A percentile compares a stretch with the other conserved stretches of the same genome.
Evolutionary conservation across 495 filamentous ascomycete species (phyloP).

Genomic region (Barbatosphaeria neglecta): DNA sequence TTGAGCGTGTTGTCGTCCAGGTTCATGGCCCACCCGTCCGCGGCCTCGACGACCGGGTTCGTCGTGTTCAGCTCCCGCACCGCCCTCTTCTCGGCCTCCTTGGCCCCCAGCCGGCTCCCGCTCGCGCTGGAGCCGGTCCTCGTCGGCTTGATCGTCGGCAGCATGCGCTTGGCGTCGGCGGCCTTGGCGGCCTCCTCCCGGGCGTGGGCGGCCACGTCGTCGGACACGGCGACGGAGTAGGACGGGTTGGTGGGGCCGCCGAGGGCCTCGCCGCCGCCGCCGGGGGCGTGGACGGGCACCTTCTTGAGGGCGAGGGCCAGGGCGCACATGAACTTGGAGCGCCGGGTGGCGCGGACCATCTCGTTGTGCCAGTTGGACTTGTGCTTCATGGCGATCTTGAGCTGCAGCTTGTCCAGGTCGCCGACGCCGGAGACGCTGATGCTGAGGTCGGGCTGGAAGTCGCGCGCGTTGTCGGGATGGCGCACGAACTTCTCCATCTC

Average conservation of each 20-base stretch:
- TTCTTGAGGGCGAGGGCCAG: conserved; percentile 75
- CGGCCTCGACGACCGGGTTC: conserved; percentile 21
- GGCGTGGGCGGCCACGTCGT: conserved; percentile 47
- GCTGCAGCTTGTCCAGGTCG: conserved; percentile 77
- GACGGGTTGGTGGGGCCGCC: conserved; percentile 59
- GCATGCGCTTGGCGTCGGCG: conserved; percentile 52
- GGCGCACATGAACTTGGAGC: conserved; percentile 95
- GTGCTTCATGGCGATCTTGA: conserved; percentile 76
- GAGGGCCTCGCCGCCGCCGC: conserved; percentile 53
- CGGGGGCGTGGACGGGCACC: conserved; percentile 77
- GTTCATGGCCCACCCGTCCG: conserved; percentile 29
- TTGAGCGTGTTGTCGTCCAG: conserved; percentile 23
- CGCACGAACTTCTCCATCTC: conserved; percentile 78
- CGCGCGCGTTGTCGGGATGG: conserved; percentile 76
- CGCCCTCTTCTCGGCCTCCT: conserved; percentile 21
- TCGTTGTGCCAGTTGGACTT: conserved; percentile 98
- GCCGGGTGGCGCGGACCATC: conserved; percentile 63
- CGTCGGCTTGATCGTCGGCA: conserved; percentile 28
- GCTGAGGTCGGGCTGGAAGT: conserved; percentile 78
- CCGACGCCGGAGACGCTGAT: conserved; percentile 69
- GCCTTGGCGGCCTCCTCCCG: conserved; percentile 47
- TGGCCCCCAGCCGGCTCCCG: conserved; percentile 2
- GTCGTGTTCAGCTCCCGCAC: conserved; percentile 25
- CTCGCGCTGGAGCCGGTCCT: conserved; percentile 2
- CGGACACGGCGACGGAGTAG: conserved; percentile 62